A percentile compares a stretch with the other conserved stretches of the same genome.
These are phyloP conservation scores for Petasospora rhodanensis DNA, from an alignment of 1,139 yeast genomes.

Conservation along the genomic window DNA sequence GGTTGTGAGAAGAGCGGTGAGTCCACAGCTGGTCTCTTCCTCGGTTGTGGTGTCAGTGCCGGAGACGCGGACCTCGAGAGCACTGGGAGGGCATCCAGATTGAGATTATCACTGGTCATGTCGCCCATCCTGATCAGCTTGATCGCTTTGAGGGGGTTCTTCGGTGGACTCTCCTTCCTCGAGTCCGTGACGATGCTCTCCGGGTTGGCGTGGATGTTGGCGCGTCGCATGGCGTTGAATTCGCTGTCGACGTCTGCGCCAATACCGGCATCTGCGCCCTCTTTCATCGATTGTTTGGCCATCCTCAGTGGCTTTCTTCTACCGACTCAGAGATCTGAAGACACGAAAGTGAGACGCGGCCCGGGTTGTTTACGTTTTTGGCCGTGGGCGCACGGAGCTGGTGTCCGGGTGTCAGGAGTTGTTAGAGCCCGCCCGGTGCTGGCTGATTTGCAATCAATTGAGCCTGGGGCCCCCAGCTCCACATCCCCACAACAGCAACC, in stretches of 20 bases:
- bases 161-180: constrained; percentile 5
- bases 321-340: too few species aligned
- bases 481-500: background rate
- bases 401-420: constrained; percentile 2
- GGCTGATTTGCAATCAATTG: background rate
- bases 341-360: too few species aligned
- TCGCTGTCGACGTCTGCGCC: constrained; percentile 20
- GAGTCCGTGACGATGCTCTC: constrained; percentile 13
- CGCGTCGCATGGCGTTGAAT: constrained; percentile 17
- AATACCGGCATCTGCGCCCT: constrained; percentile 4
- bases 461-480: too few species aligned
- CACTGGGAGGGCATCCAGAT: too few species aligned
- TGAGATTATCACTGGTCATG: too few species aligned
- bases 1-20: constrained; percentile 1
- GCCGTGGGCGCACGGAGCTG: too few species aligned
- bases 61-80: too few species aligned
- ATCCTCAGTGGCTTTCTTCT: too few species aligned
- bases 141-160: constrained; percentile 8
- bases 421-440: too few species aligned
- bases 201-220: constrained; percentile 14
- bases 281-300: too few species aligned
- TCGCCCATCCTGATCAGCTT: constrained; percentile 7
- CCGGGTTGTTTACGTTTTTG: background rate
- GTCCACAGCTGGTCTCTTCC: too few species aligned
- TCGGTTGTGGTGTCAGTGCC: too few species aligned